phyloP scores from a whole-genome alignment of 768 basidiomycete species.

The Kwoniella heveanensis region DNA sequence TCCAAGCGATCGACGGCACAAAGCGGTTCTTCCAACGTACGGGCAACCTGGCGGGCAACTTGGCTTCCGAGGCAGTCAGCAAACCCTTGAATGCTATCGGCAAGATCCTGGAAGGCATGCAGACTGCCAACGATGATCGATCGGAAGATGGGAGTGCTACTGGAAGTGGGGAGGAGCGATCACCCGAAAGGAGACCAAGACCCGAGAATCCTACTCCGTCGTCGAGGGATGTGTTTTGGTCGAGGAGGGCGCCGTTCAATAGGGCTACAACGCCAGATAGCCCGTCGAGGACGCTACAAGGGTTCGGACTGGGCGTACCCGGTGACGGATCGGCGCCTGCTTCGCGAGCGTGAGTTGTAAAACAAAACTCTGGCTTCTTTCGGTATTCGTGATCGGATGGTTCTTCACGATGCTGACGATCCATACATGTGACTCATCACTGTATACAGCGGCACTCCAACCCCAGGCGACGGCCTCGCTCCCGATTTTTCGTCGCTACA shows the following conservation, averaged over 20 bases:
- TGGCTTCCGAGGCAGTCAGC: conserved; percentile 65
- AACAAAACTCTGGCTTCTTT: too few relatives aligned
- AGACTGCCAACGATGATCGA: conserved; percentile 74
- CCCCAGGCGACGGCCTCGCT: conserved; percentile 10
- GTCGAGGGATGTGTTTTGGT: conserved; percentile 22
- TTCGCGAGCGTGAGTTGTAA: conserved; percentile 17
- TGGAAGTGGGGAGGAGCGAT: conserved; percentile 2
- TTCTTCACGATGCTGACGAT: not conserved
- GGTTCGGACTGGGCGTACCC: conserved; percentile 16
- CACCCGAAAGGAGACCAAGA: conserved; percentile 3
- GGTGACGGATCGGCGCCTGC: conserved; percentile 11
- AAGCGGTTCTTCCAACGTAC: conserved; percentile 82
- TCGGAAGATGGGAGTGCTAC: conserved; percentile 24
- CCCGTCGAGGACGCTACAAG: conserved; percentile 17
- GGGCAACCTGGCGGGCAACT: conserved; percentile 74
- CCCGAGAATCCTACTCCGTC: not conserved
- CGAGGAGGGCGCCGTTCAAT: conserved; percentile 17
- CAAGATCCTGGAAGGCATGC: conserved; percentile 80
- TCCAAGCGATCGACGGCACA: conserved; percentile 68
- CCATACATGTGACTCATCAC: too few relatives aligned
- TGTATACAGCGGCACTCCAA: conserved; percentile 20
- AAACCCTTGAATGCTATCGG: conserved; percentile 88
- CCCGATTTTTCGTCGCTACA: conserved; percentile 40
- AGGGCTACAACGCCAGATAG: conserved; percentile 20
- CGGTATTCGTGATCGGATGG: too few relatives aligned